Conservation (phyloP, 1,139 yeast species). For the Pichia sp. region DNA sequence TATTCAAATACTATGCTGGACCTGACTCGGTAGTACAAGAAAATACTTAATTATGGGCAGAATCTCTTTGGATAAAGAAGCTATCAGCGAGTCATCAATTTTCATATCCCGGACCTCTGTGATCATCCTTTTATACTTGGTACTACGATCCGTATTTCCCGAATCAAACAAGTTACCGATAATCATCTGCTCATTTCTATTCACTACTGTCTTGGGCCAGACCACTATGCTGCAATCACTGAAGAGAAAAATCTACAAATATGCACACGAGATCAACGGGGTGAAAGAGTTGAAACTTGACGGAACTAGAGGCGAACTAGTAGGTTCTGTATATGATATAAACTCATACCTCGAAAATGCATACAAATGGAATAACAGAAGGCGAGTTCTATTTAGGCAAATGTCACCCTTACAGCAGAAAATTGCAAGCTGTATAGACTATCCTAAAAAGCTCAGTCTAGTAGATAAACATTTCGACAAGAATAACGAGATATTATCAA, state of each 20-base stretch:
- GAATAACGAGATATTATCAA: conserved; percentile 45
- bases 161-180: conserved; percentile 29
- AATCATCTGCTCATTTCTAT: conserved; percentile 27
- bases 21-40: neutral
- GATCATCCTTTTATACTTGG: conserved; percentile 19
- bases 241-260: conserved; percentile 20
- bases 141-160: conserved; percentile 16
- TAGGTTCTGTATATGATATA: conserved; percentile 50
- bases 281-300: conserved; percentile 8
- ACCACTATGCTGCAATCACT: conserved; percentile 26
- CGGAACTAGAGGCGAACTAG: conserved; percentile 35
- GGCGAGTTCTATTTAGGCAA: conserved; percentile 42
- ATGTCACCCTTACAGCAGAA: conserved; percentile 56
- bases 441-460: conserved; percentile 45
- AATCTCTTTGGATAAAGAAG: neutral
- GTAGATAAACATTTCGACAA: conserved; percentile 42
- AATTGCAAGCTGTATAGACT: conserved; percentile 42
- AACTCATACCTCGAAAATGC: conserved; percentile 42
- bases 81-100: conserved; percentile 12
- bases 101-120: conserved; percentile 22
- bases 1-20: neutral
- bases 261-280: conserved; percentile 18
- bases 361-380: conserved; percentile 42
- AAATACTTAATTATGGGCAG: conserved; percentile 7
- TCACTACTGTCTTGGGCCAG: conserved; percentile 31